phyloP scores from a whole-genome alignment of 139 green algal genomes.

The Pleodorina starrii region DNA sequence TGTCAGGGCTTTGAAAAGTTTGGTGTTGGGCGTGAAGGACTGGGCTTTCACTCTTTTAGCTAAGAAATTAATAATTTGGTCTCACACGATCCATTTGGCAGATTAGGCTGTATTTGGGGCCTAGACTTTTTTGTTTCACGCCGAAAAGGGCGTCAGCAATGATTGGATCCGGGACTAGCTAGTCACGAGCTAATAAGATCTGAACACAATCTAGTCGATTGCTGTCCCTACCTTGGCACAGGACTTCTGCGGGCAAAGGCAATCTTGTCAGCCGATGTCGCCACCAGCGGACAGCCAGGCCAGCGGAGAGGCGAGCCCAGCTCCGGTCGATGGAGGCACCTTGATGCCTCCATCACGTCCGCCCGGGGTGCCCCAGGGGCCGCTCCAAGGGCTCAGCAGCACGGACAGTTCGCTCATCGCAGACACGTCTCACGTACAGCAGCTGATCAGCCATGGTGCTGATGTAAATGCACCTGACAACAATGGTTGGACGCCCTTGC shows the following conservation, averaged over 20 bases:
- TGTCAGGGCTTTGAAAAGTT: too few relatives aligned
- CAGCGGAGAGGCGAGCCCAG: not conserved
- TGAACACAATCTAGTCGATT: not conserved
- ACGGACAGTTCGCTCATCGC: not conserved
- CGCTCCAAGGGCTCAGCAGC: not conserved
- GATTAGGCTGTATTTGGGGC: not conserved
- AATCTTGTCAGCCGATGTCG: not conserved
- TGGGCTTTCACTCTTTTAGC: too few relatives aligned
- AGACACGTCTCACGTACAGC: slow-evolving; percentile 30
- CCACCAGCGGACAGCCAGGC: not conserved
- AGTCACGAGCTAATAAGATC: too few relatives aligned
- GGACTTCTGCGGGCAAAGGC: not conserved
- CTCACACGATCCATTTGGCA: too few relatives aligned
- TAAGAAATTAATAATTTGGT: too few relatives aligned
- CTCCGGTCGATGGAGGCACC: slow-evolving; percentile 29
- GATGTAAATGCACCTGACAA: slow-evolving; percentile 55
- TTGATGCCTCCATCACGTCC: not conserved
- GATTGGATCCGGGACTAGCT: too few relatives aligned
- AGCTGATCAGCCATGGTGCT: slow-evolving; percentile 41
- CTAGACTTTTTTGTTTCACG: too few relatives aligned
- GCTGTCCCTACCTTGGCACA: slow-evolving; percentile 1
- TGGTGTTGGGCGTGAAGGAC: too few relatives aligned
- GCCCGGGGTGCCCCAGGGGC: not conserved
- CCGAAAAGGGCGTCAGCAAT: too few relatives aligned
- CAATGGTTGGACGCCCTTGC: slow-evolving; percentile 52